These are phyloP conservation scores for Stygiomarasmius scandens DNA, from an alignment of 1,284 basidiomycete species.

Conservation along the genomic window DNA sequence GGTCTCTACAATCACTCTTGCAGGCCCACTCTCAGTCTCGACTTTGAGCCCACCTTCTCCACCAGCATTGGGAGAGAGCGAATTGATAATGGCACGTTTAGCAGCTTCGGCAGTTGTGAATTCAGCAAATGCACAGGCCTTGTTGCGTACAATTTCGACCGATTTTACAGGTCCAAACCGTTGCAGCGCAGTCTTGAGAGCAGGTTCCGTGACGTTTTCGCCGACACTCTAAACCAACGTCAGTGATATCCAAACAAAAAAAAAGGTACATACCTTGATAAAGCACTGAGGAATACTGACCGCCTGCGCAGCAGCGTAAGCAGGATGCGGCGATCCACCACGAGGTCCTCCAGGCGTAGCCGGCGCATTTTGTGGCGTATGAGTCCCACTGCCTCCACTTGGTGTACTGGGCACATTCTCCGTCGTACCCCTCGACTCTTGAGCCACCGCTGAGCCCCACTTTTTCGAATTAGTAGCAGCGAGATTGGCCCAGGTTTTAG, in stretches of 20 bases:
- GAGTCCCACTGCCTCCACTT: slow-evolving; percentile 45
- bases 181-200: slow-evolving; percentile 62
- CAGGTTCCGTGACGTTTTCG: slow-evolving; percentile 70
- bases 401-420: slow-evolving; percentile 57
- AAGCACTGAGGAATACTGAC: slow-evolving; percentile 80
- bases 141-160: slow-evolving; percentile 84
- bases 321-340: slow-evolving; percentile 42
- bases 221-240: slow-evolving; percentile 57
- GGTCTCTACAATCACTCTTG: slow-evolving; percentile 81
- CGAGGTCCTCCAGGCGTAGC: slow-evolving; percentile 25
- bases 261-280: slow-evolving; percentile 69
- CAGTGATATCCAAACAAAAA: not conserved
- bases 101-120: slow-evolving; percentile 82
- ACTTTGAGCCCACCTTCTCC: slow-evolving; percentile 90
- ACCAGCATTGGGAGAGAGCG: slow-evolving; percentile 64
- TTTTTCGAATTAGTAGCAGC: slow-evolving; percentile 80
- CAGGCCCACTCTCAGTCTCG: slow-evolving; percentile 52
- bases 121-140: slow-evolving; percentile 95
- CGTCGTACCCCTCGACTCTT: slow-evolving; percentile 71
- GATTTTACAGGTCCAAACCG: slow-evolving; percentile 90
- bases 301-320: slow-evolving; percentile 57
- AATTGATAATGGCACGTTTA: slow-evolving; percentile 80
- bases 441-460: slow-evolving; percentile 79
- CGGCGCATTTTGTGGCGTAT: slow-evolving; percentile 42
- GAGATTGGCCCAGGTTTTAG: slow-evolving; percentile 90